phyloP scores from a whole-genome alignment of 1,284 basidiomycete species.

The Pterula multifida region DNA sequence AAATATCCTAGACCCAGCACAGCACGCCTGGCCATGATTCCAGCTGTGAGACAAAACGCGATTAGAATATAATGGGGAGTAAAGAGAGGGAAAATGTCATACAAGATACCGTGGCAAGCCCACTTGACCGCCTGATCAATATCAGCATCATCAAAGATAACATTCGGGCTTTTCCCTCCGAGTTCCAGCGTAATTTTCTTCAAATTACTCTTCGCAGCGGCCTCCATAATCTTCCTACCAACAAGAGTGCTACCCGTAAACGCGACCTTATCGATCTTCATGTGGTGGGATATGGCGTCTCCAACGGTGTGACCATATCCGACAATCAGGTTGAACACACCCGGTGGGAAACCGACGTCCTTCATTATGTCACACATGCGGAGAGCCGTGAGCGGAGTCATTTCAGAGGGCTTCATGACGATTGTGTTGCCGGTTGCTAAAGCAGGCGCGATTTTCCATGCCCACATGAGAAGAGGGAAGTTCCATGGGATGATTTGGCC shows the following conservation, averaged over 20 bases:
- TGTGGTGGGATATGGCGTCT: slow-evolving; percentile 40
- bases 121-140: slow-evolving; percentile 74
- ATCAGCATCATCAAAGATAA: slow-evolving; percentile 63
- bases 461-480: slow-evolving; percentile 49
- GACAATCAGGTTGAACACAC: slow-evolving; percentile 68
- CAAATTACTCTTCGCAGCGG: slow-evolving; percentile 74
- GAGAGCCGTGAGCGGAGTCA: slow-evolving; percentile 78
- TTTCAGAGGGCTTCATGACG: slow-evolving; percentile 83
- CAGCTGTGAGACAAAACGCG: slow-evolving; percentile 37
- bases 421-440: slow-evolving; percentile 78
- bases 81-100: slow-evolving; percentile 19
- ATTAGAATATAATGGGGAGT: slow-evolving; percentile 14
- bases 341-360: slow-evolving; percentile 54
- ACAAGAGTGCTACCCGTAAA: slow-evolving; percentile 74
- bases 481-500: slow-evolving; percentile 79
- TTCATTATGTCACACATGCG: slow-evolving; percentile 36
- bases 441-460: slow-evolving; percentile 80
- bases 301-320: slow-evolving; percentile 68
- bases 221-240: slow-evolving; percentile 78
- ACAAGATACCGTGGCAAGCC: slow-evolving; percentile 76
- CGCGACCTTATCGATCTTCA: slow-evolving; percentile 59
- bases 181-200: slow-evolving; percentile 89
- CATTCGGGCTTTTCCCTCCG: slow-evolving; percentile 84
- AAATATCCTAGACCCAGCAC: slow-evolving; percentile 78
- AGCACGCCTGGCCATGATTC: slow-evolving; percentile 80